phyloP scores from a whole-genome alignment of 2,329 filamentous ascomycete genomes.

The Aureobasidium sp. region DNA sequence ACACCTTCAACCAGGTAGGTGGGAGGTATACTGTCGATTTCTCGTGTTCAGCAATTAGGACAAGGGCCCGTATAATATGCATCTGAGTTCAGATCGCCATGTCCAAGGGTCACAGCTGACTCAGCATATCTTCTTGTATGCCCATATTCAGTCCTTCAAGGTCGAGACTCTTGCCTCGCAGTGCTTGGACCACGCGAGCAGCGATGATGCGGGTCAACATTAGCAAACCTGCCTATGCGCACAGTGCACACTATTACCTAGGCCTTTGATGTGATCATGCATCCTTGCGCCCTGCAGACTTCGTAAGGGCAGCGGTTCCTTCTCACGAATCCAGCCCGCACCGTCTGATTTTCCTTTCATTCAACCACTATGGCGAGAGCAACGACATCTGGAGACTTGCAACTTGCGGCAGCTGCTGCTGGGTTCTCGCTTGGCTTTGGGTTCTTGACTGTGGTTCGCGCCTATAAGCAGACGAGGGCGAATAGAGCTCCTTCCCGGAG shows the following conservation, averaged over 20 bases:
- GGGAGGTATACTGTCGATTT: not conserved
- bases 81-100: not conserved
- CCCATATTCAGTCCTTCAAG: not conserved
- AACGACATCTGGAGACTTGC: slow-evolving; percentile 20
- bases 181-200: slow-evolving; percentile 8
- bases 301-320: not conserved
- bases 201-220: slow-evolving; percentile 11
- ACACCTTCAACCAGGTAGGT: not conserved
- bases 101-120: not conserved
- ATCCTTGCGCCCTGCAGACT: not conserved
- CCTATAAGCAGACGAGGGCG: slow-evolving; percentile 37
- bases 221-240: not conserved
- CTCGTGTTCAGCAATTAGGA: not conserved
- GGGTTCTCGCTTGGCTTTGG: slow-evolving; percentile 50
- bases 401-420: slow-evolving; percentile 22
- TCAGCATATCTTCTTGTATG: not conserved
- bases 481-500: slow-evolving; percentile 12
- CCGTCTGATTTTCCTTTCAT: not conserved
- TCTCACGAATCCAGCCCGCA: not conserved
- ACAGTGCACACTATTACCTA: slow-evolving; percentile 9
- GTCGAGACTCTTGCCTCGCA: not conserved
- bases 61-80: not conserved
- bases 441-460: slow-evolving; percentile 44
- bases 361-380: not conserved
- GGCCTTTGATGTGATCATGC: not conserved